phyloP scores from a whole-genome alignment of 2,329 filamentous ascomycete genomes.

The Clathrospora elynae region DNA sequence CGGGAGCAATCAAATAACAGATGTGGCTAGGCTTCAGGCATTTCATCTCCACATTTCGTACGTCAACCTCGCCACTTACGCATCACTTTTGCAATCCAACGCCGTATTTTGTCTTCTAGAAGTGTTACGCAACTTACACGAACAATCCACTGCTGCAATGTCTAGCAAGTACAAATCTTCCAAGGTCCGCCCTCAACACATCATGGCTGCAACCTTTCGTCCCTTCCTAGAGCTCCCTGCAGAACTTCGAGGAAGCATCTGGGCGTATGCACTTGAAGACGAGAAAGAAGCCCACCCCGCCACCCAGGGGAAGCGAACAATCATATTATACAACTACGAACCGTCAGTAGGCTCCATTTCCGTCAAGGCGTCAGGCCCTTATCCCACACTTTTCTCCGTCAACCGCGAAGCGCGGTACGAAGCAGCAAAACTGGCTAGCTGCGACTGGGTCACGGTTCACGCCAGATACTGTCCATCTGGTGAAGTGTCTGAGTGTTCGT shows the following conservation, averaged over 20 bases:
- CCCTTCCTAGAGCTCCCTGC: slow-evolving; percentile 4
- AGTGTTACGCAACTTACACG: too few relatives aligned
- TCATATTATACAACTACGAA: slow-evolving; percentile 4
- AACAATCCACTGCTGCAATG: neutral
- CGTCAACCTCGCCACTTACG: too few relatives aligned
- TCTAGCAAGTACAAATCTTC: too few relatives aligned
- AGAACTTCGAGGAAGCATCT: slow-evolving; percentile 9
- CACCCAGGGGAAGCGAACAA: neutral
- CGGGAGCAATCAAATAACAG: too few relatives aligned
- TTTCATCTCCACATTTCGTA: too few relatives aligned
- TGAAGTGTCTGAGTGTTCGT: neutral
- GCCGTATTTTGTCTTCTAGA: too few relatives aligned
- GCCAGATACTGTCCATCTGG: neutral
- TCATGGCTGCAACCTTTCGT: slow-evolving; percentile 1
- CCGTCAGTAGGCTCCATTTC: neutral
- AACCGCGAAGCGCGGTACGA: slow-evolving; percentile 15
- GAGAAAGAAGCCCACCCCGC: neutral
- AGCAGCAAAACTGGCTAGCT: slow-evolving; percentile 3
- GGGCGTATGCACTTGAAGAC: neutral
- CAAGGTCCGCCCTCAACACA: too few relatives aligned
- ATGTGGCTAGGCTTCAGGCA: too few relatives aligned
- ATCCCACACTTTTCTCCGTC: slow-evolving; percentile 12
- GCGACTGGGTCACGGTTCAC: slow-evolving; percentile 3
- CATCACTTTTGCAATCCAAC: too few relatives aligned
- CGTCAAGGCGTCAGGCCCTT: slow-evolving; percentile 4